Base-by-base conservation (phyloP, 306 rosid genomes). In the Ormosia emarginata region DNA sequence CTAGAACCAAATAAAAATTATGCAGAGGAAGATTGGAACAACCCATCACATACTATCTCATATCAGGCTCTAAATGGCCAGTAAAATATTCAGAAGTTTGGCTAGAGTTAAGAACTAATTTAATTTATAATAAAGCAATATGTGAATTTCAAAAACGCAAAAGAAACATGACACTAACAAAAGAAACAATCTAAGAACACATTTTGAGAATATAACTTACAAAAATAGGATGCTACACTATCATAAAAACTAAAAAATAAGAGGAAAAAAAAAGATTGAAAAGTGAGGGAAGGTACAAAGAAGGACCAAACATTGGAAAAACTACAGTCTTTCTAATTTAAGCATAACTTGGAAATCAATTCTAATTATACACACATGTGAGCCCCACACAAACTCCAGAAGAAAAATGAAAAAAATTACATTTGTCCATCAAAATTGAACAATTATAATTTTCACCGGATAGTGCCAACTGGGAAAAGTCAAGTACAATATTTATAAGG, bases 41-140 rank as follows among this genome's bases (percentile, higher is more conserved):
- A 46, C 34, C 53, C 77, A 81, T 52, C 61, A 78, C 80, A 53
- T 12, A 53, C 50, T 63, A 67, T 67, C 67, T 66, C 68, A 50
- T 52, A 46, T 57, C 41, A 18, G 68, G 69, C 64, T 77, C 64
- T 8, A 67, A 76, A 61, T 39, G 39, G 64, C 3, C 18, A 46
- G 67, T 17, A 15, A 57, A 68, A 4, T 39, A 62, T 40, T 33
- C 53, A 36, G 2, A 34, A n/a, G 44, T 65, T 33, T 44, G 7
- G 50, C 64, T 30, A 44, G 29, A 52, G 39, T 59, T 43, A n/a
- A 17, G 49, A 57, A 61, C 49, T 61, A 77, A 37, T 7, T 56
- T 64, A 24, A 75, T 39, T 71, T 33, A 75, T 61, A 55, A 53
- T 6, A 8, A 64, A 57, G 55, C 5, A 50, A 76, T 37, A 2